Evolutionary conservation across 805 yeast genomes (phyloP).

Genomic region (Saccharomycopsis amapae): DNA sequence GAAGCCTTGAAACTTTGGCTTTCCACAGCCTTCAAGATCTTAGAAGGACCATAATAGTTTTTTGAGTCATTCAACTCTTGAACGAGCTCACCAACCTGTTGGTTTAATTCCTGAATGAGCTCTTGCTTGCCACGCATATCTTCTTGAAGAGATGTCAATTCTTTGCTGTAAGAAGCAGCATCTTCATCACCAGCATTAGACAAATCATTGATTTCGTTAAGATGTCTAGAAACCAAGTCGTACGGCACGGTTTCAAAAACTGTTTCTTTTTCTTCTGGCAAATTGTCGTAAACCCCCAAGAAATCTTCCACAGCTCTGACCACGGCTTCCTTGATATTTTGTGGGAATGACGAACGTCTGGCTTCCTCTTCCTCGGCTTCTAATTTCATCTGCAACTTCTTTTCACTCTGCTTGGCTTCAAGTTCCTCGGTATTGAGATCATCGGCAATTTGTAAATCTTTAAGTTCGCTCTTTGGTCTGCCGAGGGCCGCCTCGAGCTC

Average conservation of each 20-base stretch:
- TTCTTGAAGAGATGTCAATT: constrained; percentile 7
- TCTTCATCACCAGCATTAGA: constrained; percentile 11
- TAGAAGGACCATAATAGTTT: constrained; percentile 51
- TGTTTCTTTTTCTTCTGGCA: constrained; percentile 7
- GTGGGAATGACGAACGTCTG: background rate
- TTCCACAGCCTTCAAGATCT: constrained; percentile 52
- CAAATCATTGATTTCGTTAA: constrained; percentile 16
- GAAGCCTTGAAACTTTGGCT: constrained; percentile 40
- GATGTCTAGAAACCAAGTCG: constrained; percentile 10
- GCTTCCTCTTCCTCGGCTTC: constrained; percentile 2
- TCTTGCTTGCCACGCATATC: constrained; percentile 14
- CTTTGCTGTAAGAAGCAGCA: constrained; percentile 1
- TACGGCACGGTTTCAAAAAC: constrained; percentile 5
- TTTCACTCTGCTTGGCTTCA: constrained; percentile 1
- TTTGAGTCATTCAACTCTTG: constrained; percentile 23
- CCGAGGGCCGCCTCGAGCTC: constrained; percentile 7
- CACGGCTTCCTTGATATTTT: background rate
- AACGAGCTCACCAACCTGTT: constrained; percentile 19
- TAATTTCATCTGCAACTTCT: constrained; percentile 4
- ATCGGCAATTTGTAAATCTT: constrained; percentile 14
- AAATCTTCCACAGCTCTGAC: constrained; percentile 16
- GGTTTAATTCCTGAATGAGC: constrained; percentile 21
- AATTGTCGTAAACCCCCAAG: constrained; percentile 19
- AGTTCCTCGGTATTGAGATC: constrained; percentile 9
- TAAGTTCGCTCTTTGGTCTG: constrained; percentile 1